These are phyloP conservation scores for Cercospora nicotianae DNA, from an alignment of 2,329 filamentous ascomycete species.

Conservation along the genomic window DNA sequence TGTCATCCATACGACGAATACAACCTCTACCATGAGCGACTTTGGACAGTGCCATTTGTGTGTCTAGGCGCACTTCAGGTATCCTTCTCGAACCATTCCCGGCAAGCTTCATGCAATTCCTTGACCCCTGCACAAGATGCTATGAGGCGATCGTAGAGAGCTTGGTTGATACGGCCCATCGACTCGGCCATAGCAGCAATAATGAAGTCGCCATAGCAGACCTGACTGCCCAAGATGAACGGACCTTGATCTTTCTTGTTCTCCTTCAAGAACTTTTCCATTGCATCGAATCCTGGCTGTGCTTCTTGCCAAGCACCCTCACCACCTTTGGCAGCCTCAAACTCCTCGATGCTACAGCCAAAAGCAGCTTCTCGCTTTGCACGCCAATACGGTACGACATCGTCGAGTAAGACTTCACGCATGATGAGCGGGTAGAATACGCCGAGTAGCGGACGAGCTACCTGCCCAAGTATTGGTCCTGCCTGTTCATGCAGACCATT, in stretches of 20 bases:
- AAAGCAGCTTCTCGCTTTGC: conserved; percentile 19
- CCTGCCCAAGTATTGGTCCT: conserved; percentile 9
- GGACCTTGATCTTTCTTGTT: conserved; percentile 30
- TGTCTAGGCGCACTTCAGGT: not conserved
- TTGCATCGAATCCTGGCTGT: conserved; percentile 20
- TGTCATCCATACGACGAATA: not conserved
- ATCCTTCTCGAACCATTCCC: conserved; percentile 25
- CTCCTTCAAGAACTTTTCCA: conserved; percentile 24
- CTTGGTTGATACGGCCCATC: conserved; percentile 24
- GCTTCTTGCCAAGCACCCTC: conserved; percentile 30
- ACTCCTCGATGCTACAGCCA: conserved; percentile 28
- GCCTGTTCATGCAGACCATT: conserved; percentile 20
- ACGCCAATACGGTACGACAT: conserved; percentile 27
- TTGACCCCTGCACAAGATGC: conserved; percentile 13
- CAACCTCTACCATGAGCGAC: not conserved
- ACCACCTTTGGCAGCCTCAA: conserved; percentile 34
- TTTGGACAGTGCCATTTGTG: not conserved
- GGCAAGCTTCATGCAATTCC: conserved; percentile 26
- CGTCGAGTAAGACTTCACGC: conserved; percentile 31
- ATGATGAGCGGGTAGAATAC: conserved; percentile 27
- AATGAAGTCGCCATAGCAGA: conserved; percentile 32
- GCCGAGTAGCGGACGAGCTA: conserved; percentile 27
- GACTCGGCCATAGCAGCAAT: conserved; percentile 28
- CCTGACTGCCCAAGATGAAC: conserved; percentile 29
- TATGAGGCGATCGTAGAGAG: conserved; percentile 19